Conservation (phyloP, 129 eudicot species). For the Rutidosis leptorrhynchoides region DNA sequence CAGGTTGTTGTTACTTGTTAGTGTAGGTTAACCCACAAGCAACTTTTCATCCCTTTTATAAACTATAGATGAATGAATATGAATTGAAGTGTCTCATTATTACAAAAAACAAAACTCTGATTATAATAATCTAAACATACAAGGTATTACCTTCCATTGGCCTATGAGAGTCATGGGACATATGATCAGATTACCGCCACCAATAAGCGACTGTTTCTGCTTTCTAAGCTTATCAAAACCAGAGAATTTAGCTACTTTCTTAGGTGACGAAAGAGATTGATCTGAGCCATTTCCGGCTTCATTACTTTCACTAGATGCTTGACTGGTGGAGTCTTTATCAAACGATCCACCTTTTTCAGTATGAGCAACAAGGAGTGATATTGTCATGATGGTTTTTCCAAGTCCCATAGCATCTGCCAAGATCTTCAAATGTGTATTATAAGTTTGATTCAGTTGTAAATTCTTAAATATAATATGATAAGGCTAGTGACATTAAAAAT, state of each 20-base stretch:
- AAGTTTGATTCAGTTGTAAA: slow-evolving; percentile 24
- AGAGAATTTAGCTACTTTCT: slow-evolving; percentile 50
- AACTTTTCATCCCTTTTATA: too few species aligned
- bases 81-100: too few species aligned
- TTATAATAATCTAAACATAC: not conserved
- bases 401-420: slow-evolving; percentile 99
- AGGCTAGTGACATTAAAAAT: slow-evolving; percentile 2
- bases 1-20: too few species aligned
- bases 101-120: too few species aligned
- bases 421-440: slow-evolving; percentile 54
- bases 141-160: slow-evolving; percentile 88
- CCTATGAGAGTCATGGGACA: slow-evolving; percentile 98
- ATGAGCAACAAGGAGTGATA: slow-evolving; percentile 85
- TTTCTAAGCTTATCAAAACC: slow-evolving; percentile 72
- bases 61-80: too few species aligned
- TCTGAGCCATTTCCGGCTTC: slow-evolving; percentile 42
- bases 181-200: slow-evolving; percentile 87
- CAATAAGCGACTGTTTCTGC: slow-evolving; percentile 40
- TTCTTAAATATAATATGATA: not conserved
- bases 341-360: slow-evolving; percentile 64
- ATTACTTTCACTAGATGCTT: slow-evolving; percentile 28
- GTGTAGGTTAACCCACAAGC: too few species aligned
- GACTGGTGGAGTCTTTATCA: slow-evolving; percentile 39
- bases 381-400: slow-evolving; percentile 97
- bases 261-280: slow-evolving; percentile 47